A percentile compares a stretch with the other conserved stretches of the same genome.
Evolutionary conservation across 192 early-diverging fungal genomes (phyloP).

Genomic region (Coemansia sp.): DNA sequence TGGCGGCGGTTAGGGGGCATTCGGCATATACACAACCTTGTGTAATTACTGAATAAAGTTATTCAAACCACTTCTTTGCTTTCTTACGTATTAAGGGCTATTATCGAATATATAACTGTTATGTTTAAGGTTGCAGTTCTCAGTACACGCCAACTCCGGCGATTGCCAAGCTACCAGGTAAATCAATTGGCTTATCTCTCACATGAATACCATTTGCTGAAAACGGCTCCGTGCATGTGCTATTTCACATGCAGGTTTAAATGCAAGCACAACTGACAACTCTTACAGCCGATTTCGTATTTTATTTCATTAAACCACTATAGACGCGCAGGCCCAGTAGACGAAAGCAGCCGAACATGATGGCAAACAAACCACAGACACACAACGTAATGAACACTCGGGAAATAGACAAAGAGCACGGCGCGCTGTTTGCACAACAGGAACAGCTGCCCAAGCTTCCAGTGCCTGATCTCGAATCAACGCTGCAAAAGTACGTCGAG

Average conservation of each 20-base stretch:
- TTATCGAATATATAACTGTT: not conserved
- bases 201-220: not conserved
- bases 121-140: slow-evolving; percentile 23
- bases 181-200: not conserved
- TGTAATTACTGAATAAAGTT: no score
- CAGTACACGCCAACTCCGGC: slow-evolving; percentile 18
- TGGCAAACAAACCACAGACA: not conserved
- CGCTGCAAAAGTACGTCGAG: slow-evolving; percentile 74
- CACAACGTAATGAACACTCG: slow-evolving; percentile 7
- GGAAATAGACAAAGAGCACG: slow-evolving; percentile 17
- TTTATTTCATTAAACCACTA: no score
- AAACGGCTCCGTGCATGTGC: no score
- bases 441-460: slow-evolving; percentile 77
- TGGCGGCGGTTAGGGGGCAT: no score
- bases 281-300: no score
- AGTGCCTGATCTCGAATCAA: slow-evolving; percentile 77
- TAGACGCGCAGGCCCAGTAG: no score
- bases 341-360: no score
- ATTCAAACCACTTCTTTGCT: not conserved
- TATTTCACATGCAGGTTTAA: no score
- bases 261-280: no score
- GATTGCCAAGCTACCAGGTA: slow-evolving; percentile 20
- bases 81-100: not conserved
- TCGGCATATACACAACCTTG: no score
- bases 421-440: slow-evolving; percentile 67